Evolutionary conservation across 441 rosid genomes (phyloP).

Genomic region (Gossypium laxum): DNA sequence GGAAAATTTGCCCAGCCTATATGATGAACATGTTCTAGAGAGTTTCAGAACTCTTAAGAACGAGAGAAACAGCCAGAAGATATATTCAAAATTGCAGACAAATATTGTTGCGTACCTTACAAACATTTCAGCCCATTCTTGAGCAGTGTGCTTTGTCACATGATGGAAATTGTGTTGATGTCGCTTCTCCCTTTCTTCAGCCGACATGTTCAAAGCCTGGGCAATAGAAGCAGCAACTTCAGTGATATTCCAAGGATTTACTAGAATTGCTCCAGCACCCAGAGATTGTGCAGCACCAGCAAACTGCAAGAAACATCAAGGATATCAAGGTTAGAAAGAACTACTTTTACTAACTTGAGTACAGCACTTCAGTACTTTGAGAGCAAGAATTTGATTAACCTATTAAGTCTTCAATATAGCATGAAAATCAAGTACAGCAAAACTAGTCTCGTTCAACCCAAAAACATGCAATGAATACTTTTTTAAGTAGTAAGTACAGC

Average conservation of each 20-base stretch:
- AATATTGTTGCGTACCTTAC: conserved; percentile 50
- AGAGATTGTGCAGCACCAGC: conserved; percentile 99
- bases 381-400: neutral
- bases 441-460: neutral
- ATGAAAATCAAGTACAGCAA: neutral
- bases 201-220: conserved; percentile 68
- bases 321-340: conserved; percentile 1
- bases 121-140: conserved; percentile 98
- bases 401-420: neutral
- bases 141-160: conserved; percentile 82
- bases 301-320: conserved; percentile 41
- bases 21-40: neutral
- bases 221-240: conserved; percentile 94
- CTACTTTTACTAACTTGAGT: neutral
- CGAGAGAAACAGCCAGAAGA: neutral
- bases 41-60: neutral
- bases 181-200: conserved; percentile 86
- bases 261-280: conserved; percentile 97
- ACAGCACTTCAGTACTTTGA: neutral
- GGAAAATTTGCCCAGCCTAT: neutral
- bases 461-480: neutral
- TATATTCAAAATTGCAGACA: neutral
- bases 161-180: conserved; percentile 70
- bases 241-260: conserved; percentile 98
- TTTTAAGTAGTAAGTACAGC: conserved; percentile 9